Conservation (phyloP, 495 filamentous ascomycete genomes). For the Aspergillus nidulans region DNA sequence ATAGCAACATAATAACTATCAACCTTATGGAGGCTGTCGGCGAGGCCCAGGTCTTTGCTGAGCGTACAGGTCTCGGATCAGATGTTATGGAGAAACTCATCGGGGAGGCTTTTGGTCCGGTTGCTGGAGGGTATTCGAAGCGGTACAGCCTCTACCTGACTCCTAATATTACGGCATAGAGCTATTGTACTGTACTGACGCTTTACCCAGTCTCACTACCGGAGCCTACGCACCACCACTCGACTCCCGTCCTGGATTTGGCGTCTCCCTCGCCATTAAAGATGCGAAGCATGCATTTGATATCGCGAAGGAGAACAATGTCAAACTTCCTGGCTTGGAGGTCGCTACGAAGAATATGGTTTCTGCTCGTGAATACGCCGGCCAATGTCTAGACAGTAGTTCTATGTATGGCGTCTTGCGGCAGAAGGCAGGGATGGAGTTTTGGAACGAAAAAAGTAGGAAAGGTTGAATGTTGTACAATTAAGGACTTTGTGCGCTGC, state of each 20-base stretch:
- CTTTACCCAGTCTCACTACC: slow-evolving; percentile 34
- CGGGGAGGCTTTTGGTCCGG: slow-evolving; percentile 47
- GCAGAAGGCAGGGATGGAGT: slow-evolving; percentile 39
- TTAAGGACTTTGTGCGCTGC: too few species aligned
- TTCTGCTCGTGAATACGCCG: slow-evolving; percentile 37
- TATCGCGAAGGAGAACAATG: slow-evolving; percentile 32
- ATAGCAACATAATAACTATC: slow-evolving; percentile 43
- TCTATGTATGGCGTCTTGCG: slow-evolving; percentile 43
- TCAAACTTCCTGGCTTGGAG: slow-evolving; percentile 36
- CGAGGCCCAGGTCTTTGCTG: slow-evolving; percentile 53
- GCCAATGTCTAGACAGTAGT: slow-evolving; percentile 42
- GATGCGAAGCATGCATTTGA: slow-evolving; percentile 40
- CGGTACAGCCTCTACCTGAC: slow-evolving; percentile 20
- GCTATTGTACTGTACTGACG: not conserved
- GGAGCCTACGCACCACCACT: slow-evolving; percentile 43
- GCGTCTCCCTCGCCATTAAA: slow-evolving; percentile 44
- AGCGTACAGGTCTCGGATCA: slow-evolving; percentile 50
- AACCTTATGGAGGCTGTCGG: slow-evolving; percentile 49
- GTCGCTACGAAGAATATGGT: slow-evolving; percentile 38
- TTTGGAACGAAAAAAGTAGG: slow-evolving; percentile 47
- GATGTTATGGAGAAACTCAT: slow-evolving; percentile 47
- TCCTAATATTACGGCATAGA: not conserved
- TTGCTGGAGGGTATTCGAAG: slow-evolving; percentile 47
- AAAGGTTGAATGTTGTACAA: slow-evolving; percentile 13
- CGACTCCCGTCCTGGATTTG: slow-evolving; percentile 40